A percentile compares a stretch with the other conserved stretches of the same genome.
These are phyloP conservation scores for Calonectria fujianensis DNA, from an alignment of 2,329 filamentous ascomycete species.

Conservation along the genomic window DNA sequence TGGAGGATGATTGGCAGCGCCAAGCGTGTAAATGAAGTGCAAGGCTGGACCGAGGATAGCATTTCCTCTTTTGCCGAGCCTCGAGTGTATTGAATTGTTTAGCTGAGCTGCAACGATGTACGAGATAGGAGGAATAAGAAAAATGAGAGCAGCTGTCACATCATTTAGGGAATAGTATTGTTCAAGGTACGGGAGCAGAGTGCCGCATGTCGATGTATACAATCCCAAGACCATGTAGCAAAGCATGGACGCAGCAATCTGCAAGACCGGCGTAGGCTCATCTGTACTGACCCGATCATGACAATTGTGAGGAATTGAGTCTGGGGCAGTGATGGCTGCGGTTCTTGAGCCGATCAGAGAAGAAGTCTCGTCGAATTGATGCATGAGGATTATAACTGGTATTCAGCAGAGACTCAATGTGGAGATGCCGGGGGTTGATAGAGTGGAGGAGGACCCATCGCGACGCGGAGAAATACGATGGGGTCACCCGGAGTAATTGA, in stretches of 20 bases:
- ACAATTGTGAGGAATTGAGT: neutral
- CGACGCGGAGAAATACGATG: neutral
- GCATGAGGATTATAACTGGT: neutral
- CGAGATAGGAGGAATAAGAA: neutral
- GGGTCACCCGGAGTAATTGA: slow-evolving; percentile 19
- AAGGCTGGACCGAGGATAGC: neutral
- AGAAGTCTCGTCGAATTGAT: neutral
- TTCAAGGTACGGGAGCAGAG: neutral
- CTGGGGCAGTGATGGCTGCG: neutral
- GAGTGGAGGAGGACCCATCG: neutral
- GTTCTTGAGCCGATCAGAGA: neutral
- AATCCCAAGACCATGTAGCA: neutral
- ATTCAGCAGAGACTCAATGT: neutral
- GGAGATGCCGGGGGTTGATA: neutral
- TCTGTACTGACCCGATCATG: neutral
- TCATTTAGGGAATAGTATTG: neutral
- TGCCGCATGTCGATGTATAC: neutral
- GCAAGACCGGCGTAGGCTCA: neutral
- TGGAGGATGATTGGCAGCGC: neutral
- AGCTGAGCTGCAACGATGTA: neutral
- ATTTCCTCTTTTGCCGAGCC: neutral
- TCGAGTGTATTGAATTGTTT: neutral
- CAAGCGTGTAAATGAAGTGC: neutral
- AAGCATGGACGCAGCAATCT: neutral
- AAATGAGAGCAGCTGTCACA: neutral